Conservation (phyloP, 768 basidiomycete species). For the Mycena olivaceomarginata region DNA sequence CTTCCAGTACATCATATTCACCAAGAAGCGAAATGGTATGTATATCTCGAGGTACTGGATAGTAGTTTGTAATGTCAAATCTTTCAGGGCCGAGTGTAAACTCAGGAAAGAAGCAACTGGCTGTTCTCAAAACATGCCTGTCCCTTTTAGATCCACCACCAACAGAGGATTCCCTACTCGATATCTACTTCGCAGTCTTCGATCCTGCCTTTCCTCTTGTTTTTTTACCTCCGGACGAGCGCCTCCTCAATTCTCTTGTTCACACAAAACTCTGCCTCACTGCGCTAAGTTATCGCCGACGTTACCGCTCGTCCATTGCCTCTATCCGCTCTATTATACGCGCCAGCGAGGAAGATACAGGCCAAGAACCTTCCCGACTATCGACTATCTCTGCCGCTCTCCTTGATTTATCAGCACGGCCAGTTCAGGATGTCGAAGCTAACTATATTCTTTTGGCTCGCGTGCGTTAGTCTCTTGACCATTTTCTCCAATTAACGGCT, state of each 20-base stretch:
- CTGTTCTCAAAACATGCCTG: conserved; percentile 29
- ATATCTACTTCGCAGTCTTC: conserved; percentile 37
- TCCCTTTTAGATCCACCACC: conserved; percentile 39
- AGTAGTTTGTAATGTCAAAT: neutral
- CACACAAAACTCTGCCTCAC: conserved; percentile 38
- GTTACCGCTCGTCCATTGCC: conserved; percentile 36
- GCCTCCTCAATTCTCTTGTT: conserved; percentile 24
- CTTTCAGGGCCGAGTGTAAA: neutral
- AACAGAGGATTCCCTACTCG: conserved; percentile 34
- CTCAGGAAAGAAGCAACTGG: conserved; percentile 28
- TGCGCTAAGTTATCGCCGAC: conserved; percentile 34
- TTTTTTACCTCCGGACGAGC: conserved; percentile 34
- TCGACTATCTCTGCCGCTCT: conserved; percentile 42
- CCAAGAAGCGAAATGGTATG: conserved; percentile 36
- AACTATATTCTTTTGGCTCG: conserved; percentile 46
- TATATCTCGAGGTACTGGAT: neutral
- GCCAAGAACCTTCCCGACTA: conserved; percentile 36
- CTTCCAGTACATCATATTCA: conserved; percentile 46
- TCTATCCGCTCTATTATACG: conserved; percentile 33
- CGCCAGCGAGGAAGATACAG: conserved; percentile 17
- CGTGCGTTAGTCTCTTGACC: conserved; percentile 15
- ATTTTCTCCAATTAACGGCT: neutral
- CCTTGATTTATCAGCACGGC: conserved; percentile 45
- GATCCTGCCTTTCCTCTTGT: conserved; percentile 43
- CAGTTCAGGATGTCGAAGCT: conserved; percentile 40